Base-by-base conservation (phyloP, 768 basidiomycete genomes). In the Hydnum rufescens region DNA sequence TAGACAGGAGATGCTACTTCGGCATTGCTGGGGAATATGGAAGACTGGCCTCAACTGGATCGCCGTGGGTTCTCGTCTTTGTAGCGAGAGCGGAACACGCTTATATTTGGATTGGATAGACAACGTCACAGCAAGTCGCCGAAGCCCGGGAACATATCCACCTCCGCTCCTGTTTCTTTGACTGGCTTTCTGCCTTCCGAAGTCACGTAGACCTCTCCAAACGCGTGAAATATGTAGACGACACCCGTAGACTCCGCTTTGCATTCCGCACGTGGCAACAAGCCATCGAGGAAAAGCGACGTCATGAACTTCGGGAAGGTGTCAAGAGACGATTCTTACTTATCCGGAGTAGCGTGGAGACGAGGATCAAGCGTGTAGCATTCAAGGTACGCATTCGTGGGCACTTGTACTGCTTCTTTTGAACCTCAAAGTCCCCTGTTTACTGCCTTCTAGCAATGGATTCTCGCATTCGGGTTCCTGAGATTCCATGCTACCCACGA, bases 1-100 rank as follows among this genome's bases (percentile, higher is more conserved):
- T 63, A 70, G 78, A 42, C 67, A 74, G 29, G 74, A 77, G 50
- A 71, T 70, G 50, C 65, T 88, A 53, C 50, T 84, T 26, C 77
- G 78, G 59, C 75, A 75, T 16, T 86, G 76, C 59, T 82, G 78
- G 76, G 74, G 78, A 47, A 73, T 79, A 54, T 90, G 87, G 87
- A 69, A 67, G 44, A 74, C 76, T 59, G 77, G 78, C 2, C 74
- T 73, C 58, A 64, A 73, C 43, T 87, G 86, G 84, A 75, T 84
- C 58, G 65, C 70, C 55, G 87, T 87, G 65, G 54, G 83, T 49
- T 22, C 13, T 68, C 19, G 5, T 34, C n/a, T 23, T 48, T 6
- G n/a, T n/a, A n/a, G n/a, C n/a, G n/a, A n/a, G n/a, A n/a, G 23
- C 54, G 53, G 48, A 23, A 31, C 42, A 43, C 49, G 39, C 56